phyloP scores from a whole-genome alignment of 208 protist genomes.

The Leishmania amazonensis region DNA sequence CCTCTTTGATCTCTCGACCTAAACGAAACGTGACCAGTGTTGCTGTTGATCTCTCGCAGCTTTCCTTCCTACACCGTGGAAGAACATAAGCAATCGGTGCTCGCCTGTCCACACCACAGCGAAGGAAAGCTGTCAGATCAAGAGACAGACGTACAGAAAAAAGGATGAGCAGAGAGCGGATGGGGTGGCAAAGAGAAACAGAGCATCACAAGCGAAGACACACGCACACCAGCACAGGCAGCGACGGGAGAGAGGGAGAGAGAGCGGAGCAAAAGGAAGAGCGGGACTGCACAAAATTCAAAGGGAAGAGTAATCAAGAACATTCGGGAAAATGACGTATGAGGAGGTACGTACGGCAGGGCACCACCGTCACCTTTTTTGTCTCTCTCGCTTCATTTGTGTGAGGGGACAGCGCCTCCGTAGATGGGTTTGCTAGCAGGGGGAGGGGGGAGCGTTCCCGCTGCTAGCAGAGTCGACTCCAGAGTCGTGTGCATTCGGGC shows the following conservation, averaged over 20 bases:
- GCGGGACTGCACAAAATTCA: background rate
- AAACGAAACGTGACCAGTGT: background rate
- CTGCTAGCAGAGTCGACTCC: background rate
- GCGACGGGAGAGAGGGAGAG: background rate
- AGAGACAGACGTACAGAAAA: background rate
- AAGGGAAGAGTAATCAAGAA: conserved; percentile 6
- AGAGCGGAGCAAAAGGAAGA: background rate
- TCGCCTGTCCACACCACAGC: background rate
- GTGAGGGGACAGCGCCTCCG: background rate
- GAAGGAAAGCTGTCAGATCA: background rate
- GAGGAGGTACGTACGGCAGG: background rate
- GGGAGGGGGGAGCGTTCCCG: background rate
- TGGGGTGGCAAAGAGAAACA: conserved; percentile 3
- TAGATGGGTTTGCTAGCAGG: background rate
- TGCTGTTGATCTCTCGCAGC: background rate
- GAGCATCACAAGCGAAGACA: background rate
- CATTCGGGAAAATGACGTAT: background rate
- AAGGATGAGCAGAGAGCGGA: background rate
- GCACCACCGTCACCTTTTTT: background rate
- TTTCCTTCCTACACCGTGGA: background rate
- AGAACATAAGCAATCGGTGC: background rate
- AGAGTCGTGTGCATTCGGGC: background rate
- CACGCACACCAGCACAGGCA: background rate
- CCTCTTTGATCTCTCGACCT: background rate
- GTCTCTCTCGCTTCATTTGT: background rate